Base-by-base conservation (phyloP, 225 moss, liverwort and hornwort genomes). In the Takakia lepidozioides region DNA sequence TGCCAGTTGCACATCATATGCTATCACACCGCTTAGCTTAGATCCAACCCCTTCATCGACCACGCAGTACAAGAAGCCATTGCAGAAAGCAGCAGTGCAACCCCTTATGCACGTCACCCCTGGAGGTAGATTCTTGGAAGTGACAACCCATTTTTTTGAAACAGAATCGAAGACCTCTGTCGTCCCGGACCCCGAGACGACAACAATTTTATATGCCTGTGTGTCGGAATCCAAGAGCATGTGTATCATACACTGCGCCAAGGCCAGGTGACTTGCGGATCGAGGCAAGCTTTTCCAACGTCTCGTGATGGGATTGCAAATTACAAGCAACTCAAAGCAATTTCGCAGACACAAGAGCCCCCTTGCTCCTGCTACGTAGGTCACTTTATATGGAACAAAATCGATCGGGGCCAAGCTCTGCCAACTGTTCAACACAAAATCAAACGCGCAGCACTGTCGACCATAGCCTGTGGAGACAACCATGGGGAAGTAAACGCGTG, bases 331-430 rank as follows among this genome's bases (percentile, higher is more conserved):
- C 53, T 76, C 76, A 0, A 76, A 76, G 29, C 71, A 76, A 0
- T 72, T 72, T 15, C 64, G 61, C 0, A 77, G 57, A 4, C 68
- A 72, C 1, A 77, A 27, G 0, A 77, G 65, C 3, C 72, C 77
- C 0, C 61, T 54, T 0, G 22, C 46, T 0, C 72, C 68, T 0
- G 58, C 64, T 0, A 77, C 72, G 14, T 77, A 77, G n/a, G 68
- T 14, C 14, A 72, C 72, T 61, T 62, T 68, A 42, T 77, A 77
- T 9, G 77, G 77, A 2, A 77, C 68, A 1, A 77, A 77, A 39
- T 77, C 54, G 0, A 77, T 30, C 0, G 77, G 61, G 0, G 65
- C 68, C 0, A 77, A 40, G n/a, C 32, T n/a, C 18, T 77, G 77
- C 77, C 72, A 77, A 1, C 17, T 49, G 15, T 61, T 27, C 6